Evolutionary conservation across 1,139 yeast genomes (phyloP).

Genomic region (Saccharomycopsis hybrid): DNA sequence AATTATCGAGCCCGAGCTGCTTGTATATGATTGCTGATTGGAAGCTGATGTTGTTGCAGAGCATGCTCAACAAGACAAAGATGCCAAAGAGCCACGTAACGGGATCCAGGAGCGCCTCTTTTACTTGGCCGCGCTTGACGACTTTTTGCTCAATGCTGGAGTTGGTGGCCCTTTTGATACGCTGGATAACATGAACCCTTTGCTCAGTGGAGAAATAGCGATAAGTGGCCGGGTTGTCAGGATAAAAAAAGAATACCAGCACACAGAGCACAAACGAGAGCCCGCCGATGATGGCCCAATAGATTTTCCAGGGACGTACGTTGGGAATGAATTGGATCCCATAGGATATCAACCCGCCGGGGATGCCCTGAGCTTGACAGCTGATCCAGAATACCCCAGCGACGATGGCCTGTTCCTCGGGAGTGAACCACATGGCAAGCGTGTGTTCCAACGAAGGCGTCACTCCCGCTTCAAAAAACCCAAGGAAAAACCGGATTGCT

Average conservation of each 20-base stretch:
- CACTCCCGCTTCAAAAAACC: too few species aligned
- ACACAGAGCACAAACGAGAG: slow-evolving; percentile 25
- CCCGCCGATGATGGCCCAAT: slow-evolving; percentile 23
- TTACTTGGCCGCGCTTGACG: slow-evolving; percentile 33
- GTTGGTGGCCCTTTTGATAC: slow-evolving; percentile 31
- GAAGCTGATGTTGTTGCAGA: slow-evolving; percentile 38
- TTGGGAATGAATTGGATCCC: too few species aligned
- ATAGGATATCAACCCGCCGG: too few species aligned
- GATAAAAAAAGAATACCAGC: slow-evolving; percentile 29
- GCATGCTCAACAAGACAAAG: slow-evolving; percentile 32
- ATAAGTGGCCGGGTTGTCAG: slow-evolving; percentile 34
- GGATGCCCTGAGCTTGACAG: too few species aligned
- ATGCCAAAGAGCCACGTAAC: slow-evolving; percentile 35
- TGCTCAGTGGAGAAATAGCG: slow-evolving; percentile 31
- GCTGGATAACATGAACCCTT: slow-evolving; percentile 33
- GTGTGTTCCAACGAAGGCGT: too few species aligned
- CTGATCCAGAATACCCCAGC: too few species aligned
- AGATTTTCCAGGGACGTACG: too few species aligned
- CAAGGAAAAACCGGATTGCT: too few species aligned
- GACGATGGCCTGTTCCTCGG: too few species aligned
- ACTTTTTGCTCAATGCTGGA: slow-evolving; percentile 34
- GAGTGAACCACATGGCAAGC: too few species aligned
- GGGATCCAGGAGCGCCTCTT: slow-evolving; percentile 36
- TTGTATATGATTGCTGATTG: slow-evolving; percentile 37
- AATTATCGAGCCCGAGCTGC: slow-evolving; percentile 30